Evolutionary conservation across 2,329 filamentous ascomycete species (phyloP).

Genomic region (Furcasterigmium furcatum): DNA sequence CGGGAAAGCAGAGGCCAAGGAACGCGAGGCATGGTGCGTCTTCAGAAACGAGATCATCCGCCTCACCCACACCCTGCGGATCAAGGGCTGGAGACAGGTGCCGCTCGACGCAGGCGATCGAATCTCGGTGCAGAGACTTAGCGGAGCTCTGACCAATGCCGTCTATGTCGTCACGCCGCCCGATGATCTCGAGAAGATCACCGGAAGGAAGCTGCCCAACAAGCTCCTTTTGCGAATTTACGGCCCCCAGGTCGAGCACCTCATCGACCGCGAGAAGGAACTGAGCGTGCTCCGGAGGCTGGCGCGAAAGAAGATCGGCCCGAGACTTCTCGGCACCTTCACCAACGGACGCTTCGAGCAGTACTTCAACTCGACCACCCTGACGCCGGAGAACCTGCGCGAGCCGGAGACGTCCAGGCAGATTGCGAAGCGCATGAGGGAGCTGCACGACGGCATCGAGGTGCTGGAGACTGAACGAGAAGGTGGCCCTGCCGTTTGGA

Average conservation of each 20-base stretch:
- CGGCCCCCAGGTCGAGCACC: slow-evolving; percentile 88
- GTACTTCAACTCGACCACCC: slow-evolving; percentile 79
- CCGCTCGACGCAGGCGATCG: slow-evolving; percentile 66
- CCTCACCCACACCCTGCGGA: slow-evolving; percentile 78
- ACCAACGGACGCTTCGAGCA: slow-evolving; percentile 94
- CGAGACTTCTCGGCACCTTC: slow-evolving; percentile 86
- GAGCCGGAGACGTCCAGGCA: slow-evolving; percentile 81
- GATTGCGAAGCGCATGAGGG: slow-evolving; percentile 96
- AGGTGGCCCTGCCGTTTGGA: slow-evolving; percentile 79
- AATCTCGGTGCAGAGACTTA: slow-evolving; percentile 72
- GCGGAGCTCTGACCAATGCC: slow-evolving; percentile 91
- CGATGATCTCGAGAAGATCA: slow-evolving; percentile 44
- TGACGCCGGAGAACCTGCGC: slow-evolving; percentile 74
- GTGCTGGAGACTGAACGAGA: slow-evolving; percentile 74
- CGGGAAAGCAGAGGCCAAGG: slow-evolving; percentile 55
- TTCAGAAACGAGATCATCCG: slow-evolving; percentile 94
- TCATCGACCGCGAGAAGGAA: slow-evolving; percentile 92
- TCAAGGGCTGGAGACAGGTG: slow-evolving; percentile 90
- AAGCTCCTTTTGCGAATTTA: slow-evolving; percentile 91
- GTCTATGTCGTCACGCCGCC: slow-evolving; percentile 93
- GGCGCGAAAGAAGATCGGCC: slow-evolving; percentile 89
- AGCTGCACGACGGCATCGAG: slow-evolving; percentile 91
- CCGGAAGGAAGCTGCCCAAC: slow-evolving; percentile 42
- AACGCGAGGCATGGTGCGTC: slow-evolving; percentile 72
- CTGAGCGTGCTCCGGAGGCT: slow-evolving; percentile 81